Conservation (phyloP, 1,139 yeast genomes). For the Candida glucosophila region DNA sequence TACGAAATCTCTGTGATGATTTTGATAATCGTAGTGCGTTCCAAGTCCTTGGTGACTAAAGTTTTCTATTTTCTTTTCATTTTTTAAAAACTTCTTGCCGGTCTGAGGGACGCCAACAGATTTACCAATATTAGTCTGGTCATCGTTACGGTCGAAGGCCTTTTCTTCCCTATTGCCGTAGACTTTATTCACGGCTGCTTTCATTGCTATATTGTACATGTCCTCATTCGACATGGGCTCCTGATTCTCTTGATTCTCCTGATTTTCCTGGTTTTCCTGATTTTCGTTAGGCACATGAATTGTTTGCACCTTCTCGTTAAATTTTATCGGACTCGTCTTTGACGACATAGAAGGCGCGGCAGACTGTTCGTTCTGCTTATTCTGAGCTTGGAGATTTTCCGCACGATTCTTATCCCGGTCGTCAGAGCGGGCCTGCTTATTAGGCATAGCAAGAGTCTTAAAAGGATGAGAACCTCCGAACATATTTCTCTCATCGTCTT, state of each 20-base stretch:
- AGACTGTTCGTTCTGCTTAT: not conserved
- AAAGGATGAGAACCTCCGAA: no score
- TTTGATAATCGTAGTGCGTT: slow-evolving; percentile 23
- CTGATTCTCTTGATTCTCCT: slow-evolving; percentile 3
- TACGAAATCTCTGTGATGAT: slow-evolving; percentile 32
- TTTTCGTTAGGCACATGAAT: slow-evolving; percentile 13
- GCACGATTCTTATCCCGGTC: not conserved
- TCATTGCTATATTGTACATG: slow-evolving; percentile 30
- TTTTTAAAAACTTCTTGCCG: no score
- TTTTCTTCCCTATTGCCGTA: slow-evolving; percentile 19
- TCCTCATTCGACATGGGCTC: slow-evolving; percentile 8
- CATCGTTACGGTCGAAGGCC: slow-evolving; percentile 1
- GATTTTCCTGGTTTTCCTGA: slow-evolving; percentile 5
- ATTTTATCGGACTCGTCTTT: slow-evolving; percentile 27
- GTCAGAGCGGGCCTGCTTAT: no score
- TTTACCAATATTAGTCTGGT: no score
- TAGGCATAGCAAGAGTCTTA: no score
- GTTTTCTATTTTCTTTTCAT: slow-evolving; percentile 8
- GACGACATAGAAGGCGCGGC: slow-evolving; percentile 7
- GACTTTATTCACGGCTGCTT: slow-evolving; percentile 33
- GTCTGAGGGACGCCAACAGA: slow-evolving; percentile 1
- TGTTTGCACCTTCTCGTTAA: slow-evolving; percentile 32
- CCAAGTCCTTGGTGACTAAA: slow-evolving; percentile 17
- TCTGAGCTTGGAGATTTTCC: no score
- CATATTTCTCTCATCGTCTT: no score